Conservation (phyloP, 2,329 filamentous ascomycete species). For the Penicillium paneum region DNA sequence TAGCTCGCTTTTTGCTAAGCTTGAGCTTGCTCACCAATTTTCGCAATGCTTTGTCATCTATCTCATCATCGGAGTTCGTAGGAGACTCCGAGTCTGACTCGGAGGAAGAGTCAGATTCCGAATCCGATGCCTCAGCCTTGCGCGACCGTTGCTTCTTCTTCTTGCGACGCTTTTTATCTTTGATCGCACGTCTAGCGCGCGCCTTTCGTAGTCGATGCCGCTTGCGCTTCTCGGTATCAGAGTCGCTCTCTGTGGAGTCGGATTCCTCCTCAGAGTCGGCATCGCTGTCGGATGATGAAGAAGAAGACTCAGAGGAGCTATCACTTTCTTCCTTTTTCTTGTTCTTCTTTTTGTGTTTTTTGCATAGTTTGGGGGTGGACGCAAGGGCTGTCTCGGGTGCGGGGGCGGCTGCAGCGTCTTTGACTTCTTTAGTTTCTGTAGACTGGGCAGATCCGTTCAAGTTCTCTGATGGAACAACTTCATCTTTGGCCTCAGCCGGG, state of each 20-base stretch:
- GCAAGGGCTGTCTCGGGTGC: constrained; percentile 20
- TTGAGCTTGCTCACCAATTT: constrained; percentile 34
- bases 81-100: constrained; percentile 29
- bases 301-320: constrained; percentile 22
- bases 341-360: constrained; percentile 31
- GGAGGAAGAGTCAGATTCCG: constrained; percentile 11
- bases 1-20: constrained; percentile 33
- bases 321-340: constrained; percentile 14
- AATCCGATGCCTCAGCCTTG: constrained; percentile 23
- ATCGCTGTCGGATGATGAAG: constrained; percentile 18
- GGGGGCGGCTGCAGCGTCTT: constrained; percentile 19
- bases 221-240: constrained; percentile 26
- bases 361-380: constrained; percentile 27
- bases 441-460: constrained; percentile 17
- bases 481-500: constrained; percentile 29
- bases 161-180: constrained; percentile 23
- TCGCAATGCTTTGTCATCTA: constrained; percentile 33
- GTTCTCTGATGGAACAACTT: constrained; percentile 29
- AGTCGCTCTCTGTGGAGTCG: constrained; percentile 18
- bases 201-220: constrained; percentile 39
- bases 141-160: constrained; percentile 42
- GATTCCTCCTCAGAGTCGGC: constrained; percentile 15
- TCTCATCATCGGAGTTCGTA: constrained; percentile 27
- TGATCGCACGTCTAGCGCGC: constrained; percentile 33
- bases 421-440: constrained; percentile 8